phyloP scores from a whole-genome alignment of 345 rosid genomes.

The Ceriops decandra region DNA sequence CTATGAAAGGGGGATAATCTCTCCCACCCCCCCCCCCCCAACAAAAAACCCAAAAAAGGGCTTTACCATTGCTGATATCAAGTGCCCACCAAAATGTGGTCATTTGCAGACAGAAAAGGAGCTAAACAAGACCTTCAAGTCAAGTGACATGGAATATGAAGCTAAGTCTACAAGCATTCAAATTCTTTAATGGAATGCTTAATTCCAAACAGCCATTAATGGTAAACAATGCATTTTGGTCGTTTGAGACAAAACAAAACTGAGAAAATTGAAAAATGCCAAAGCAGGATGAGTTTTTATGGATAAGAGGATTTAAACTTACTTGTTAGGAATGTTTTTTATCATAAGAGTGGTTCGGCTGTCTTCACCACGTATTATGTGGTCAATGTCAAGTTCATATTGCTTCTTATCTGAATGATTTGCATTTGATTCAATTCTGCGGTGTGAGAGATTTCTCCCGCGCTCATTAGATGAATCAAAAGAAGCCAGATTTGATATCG shows the following conservation, averaged over 20 bases:
- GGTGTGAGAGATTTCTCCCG: conserved; percentile 44
- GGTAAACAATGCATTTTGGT: too few species aligned
- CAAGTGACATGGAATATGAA: too few species aligned
- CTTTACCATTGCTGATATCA: not conserved
- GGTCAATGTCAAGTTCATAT: conserved; percentile 86
- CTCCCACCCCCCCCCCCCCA: too few species aligned
- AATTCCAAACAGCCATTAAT: not conserved
- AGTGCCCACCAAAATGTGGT: not conserved
- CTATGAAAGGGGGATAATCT: not conserved
- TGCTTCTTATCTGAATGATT: conserved; percentile 69
- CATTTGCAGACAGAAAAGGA: not conserved
- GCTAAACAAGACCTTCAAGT: conserved; percentile 1
- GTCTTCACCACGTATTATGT: conserved; percentile 77
- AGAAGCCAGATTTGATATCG: conserved; percentile 42
- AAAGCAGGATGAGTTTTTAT: not conserved
- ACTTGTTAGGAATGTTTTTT: conserved; percentile 97
- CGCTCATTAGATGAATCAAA: conserved; percentile 80
- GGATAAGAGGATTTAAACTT: conserved; percentile 15
- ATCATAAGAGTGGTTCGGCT: conserved; percentile 86
- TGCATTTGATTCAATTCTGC: conserved; percentile 67
- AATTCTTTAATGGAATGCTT: not conserved
- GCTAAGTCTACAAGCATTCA: too few species aligned
- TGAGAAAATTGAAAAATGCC: not conserved
- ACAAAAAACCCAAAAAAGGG: too few species aligned
- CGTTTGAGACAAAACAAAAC: not conserved